These are phyloP conservation scores for Colletotrichum acutatum DNA, from an alignment of 2,329 filamentous ascomycete genomes.

Conservation along the genomic window DNA sequence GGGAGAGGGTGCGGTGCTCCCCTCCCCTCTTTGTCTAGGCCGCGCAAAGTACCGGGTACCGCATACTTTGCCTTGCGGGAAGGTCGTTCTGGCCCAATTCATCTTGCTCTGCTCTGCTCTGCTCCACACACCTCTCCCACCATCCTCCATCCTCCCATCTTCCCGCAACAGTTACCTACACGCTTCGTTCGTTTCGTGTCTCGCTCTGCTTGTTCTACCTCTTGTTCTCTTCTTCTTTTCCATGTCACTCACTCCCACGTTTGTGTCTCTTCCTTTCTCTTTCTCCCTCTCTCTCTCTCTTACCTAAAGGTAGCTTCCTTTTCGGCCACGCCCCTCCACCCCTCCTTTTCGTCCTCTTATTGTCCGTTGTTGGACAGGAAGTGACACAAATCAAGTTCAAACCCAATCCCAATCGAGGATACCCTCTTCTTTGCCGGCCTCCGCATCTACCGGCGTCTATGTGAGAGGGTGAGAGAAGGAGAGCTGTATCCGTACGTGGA, in stretches of 20 bases:
- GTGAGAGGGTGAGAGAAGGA: not conserved
- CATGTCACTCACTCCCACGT: not conserved
- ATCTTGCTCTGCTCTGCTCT: not conserved
- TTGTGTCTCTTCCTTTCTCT: constrained; percentile 2
- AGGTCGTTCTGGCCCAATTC: not conserved
- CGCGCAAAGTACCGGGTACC: constrained; percentile 6
- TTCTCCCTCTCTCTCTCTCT: not conserved
- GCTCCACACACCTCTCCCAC: not conserved
- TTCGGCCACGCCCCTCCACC: not conserved
- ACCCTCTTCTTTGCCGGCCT: not conserved
- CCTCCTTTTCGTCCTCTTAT: not conserved
- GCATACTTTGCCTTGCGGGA: not conserved
- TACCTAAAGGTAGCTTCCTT: not conserved
- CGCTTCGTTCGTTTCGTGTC: not conserved
- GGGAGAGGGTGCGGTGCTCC: not conserved
- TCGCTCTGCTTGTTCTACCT: not conserved
- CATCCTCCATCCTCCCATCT: not conserved
- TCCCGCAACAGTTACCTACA: not conserved
- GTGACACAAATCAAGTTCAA: constrained; percentile 8
- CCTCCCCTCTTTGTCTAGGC: not conserved
- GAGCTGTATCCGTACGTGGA: not conserved
- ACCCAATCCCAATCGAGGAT: not conserved
- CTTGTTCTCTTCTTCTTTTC: not conserved
- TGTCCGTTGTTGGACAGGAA: constrained; percentile 20
- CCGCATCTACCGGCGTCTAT: not conserved